phyloP scores from a whole-genome alignment of 163 green algal genomes.

The Chloromonas sp. region DNA sequence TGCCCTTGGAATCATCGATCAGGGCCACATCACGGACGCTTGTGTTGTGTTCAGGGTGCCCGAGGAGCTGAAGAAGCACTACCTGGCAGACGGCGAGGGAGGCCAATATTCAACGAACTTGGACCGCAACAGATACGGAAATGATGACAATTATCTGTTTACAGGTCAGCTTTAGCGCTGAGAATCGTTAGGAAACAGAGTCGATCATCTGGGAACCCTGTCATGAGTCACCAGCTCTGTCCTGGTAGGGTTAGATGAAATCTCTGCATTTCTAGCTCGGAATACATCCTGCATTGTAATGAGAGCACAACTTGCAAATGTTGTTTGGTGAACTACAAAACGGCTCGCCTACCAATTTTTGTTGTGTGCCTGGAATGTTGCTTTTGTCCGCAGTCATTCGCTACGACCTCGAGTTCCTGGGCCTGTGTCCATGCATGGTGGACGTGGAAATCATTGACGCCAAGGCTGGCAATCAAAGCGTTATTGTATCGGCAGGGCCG shows the following conservation, averaged over 20 bases:
- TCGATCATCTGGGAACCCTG: too few relatives aligned
- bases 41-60: conserved; percentile 52
- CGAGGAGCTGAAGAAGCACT: conserved; percentile 88
- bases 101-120: conserved; percentile 93
- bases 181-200: too few relatives aligned
- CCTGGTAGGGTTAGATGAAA: too few relatives aligned
- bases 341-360: too few relatives aligned
- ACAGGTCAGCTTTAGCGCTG: conserved; percentile 47
- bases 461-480: conserved; percentile 65
- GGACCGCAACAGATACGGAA: conserved; percentile 93
- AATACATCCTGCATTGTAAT: too few relatives aligned
- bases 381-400: conserved; percentile 56
- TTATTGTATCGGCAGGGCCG: conserved; percentile 61
- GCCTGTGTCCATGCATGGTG: conserved; percentile 68
- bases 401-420: conserved; percentile 70
- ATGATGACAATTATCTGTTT: conserved; percentile 95
- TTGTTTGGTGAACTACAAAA: too few relatives aligned
- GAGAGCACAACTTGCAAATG: too few relatives aligned
- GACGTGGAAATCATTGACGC: conserved; percentile 95
- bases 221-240: too few relatives aligned
- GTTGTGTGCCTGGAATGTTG: background rate
- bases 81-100: conserved; percentile 70
- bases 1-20: too few relatives aligned
- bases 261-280: too few relatives aligned
- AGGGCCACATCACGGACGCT: too few relatives aligned